Evolutionary conservation across 495 filamentous ascomycete species (phyloP).

Genomic region (Penicillium cosmopolitanum): DNA sequence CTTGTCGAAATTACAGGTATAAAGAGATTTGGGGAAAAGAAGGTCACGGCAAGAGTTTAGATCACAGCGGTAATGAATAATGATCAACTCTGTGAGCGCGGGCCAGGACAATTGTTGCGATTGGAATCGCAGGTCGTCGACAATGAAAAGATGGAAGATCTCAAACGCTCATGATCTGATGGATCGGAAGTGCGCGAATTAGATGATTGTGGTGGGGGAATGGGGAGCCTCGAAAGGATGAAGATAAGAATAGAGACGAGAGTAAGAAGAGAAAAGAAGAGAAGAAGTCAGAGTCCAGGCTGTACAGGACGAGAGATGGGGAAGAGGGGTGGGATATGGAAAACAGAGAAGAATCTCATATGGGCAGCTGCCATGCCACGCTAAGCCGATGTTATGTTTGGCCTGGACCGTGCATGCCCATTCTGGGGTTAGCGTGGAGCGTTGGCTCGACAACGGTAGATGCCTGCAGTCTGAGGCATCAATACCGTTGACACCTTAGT

Average conservation of each 20-base stretch:
- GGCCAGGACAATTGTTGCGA: constrained; percentile 11
- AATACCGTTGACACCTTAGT: constrained; percentile 16
- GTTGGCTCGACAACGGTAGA: constrained; percentile 50
- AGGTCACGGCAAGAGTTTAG: constrained; percentile 12
- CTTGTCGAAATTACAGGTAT: constrained; percentile 10
- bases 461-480: constrained; percentile 8
- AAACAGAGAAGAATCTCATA: constrained; percentile 38
- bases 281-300: constrained; percentile 5
- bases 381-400: constrained; percentile 52
- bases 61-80: constrained; percentile 7
- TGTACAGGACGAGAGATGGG: constrained; percentile 22
- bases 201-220: constrained; percentile 11
- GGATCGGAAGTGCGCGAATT: constrained; percentile 18
- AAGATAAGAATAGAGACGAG: constrained; percentile 4
- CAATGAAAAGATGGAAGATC: constrained; percentile 12
- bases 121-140: constrained; percentile 14
- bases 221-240: constrained; percentile 6
- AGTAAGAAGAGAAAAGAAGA: constrained; percentile 15
- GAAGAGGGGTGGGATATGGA: constrained; percentile 25
- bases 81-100: constrained; percentile 5
- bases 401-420: constrained; percentile 22
- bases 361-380: constrained; percentile 48
- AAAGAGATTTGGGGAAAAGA: constrained; percentile 16
- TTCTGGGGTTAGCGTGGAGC: constrained; percentile 34
- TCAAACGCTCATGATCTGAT: constrained; percentile 32